Evolutionary conservation across 495 filamentous ascomycete species (phyloP), one percentile per base, ranked within the genome.

Genomic region (Xylaria longipes): DNA sequence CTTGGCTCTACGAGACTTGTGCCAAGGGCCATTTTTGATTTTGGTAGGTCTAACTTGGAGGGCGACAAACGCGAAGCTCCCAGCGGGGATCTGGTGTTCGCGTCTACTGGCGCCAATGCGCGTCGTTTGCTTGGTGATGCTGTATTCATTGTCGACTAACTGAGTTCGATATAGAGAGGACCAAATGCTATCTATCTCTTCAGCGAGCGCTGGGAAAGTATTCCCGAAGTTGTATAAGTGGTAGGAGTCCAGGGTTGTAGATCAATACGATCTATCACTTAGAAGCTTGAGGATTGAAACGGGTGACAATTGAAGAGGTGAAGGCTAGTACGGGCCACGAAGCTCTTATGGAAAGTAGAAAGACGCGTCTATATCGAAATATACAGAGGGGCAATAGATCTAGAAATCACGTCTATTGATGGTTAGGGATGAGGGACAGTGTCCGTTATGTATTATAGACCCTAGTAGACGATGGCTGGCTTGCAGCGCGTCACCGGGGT

Each of bases 71-170:
- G 71, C 57, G 65, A 70, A 5, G 43, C 29, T 29, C 45, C 33
- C 1, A 69, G 27, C 12, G 76, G 39, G 5, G 56, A 72, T 71
- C 73, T 71, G 6, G 81, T 75, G 76, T 87, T 87, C 48, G 77
- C 79, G 72, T 85, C 79, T 17, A 84, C 71, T 1, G 78, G 73
- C 33, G 74, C 81, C 17, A 87, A 82, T 63, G 79, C 84, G 81
- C 84, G 84, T 78, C 85, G 79, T 67, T 84, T 83, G 66, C 67
- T 72, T 1, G 83, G 82, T 52, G 79, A 77, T 50, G 58, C 6
- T 27, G 80, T 74, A 66, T 81, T 76, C 82, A 85, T 82, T 25
- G 45, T 41, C 12, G 20, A 31, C 46, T 63, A 33, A 33, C 8
- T 39, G 20, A 4, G 15, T 61, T 25, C 12, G 50, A n/a, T 29